Conservation (phyloP, 1,284 basidiomycete species). For the Meripilus lineatus region DNA sequence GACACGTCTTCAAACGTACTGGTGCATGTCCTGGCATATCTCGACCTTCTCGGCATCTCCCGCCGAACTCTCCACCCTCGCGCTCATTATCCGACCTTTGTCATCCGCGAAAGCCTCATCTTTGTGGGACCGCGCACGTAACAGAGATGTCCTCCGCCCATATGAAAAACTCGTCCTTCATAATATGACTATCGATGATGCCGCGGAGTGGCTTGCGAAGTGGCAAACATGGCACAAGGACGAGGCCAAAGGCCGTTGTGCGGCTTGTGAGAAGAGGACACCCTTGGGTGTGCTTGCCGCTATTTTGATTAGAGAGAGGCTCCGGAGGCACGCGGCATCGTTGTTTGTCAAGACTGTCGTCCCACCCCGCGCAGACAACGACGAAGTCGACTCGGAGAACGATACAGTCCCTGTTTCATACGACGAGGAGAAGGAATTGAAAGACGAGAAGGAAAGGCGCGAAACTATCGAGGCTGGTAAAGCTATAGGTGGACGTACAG, state of each 20-base stretch:
- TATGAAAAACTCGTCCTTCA: conserved; percentile 54
- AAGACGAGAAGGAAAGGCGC: conserved; percentile 34
- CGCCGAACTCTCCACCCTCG: conserved; percentile 51
- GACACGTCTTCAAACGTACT: conserved; percentile 46
- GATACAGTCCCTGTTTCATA: conserved; percentile 26
- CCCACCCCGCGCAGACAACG: conserved; percentile 18
- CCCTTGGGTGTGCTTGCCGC: conserved; percentile 50
- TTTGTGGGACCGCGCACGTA: conserved; percentile 27
- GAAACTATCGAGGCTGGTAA: conserved; percentile 51
- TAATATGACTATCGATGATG: conserved; percentile 44
- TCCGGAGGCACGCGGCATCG: conserved; percentile 43
- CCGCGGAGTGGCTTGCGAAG: conserved; percentile 35
- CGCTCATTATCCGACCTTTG: conserved; percentile 45
- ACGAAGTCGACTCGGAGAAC: conserved; percentile 12
- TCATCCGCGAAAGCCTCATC: conserved; percentile 32
- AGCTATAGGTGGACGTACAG: conserved; percentile 54
- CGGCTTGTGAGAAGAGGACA: conserved; percentile 29
- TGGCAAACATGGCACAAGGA: conserved; percentile 28
- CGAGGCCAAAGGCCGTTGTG: conserved; percentile 27
- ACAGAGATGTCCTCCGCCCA: conserved; percentile 32
- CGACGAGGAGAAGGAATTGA: conserved; percentile 30
- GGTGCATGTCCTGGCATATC: conserved; percentile 41
- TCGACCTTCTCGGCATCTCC: conserved; percentile 35
- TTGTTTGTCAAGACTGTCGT: conserved; percentile 49
- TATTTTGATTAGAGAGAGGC: conserved; percentile 41